phyloP scores from a whole-genome alignment of 768 basidiomycete species.

The Scleroderma citrinum region DNA sequence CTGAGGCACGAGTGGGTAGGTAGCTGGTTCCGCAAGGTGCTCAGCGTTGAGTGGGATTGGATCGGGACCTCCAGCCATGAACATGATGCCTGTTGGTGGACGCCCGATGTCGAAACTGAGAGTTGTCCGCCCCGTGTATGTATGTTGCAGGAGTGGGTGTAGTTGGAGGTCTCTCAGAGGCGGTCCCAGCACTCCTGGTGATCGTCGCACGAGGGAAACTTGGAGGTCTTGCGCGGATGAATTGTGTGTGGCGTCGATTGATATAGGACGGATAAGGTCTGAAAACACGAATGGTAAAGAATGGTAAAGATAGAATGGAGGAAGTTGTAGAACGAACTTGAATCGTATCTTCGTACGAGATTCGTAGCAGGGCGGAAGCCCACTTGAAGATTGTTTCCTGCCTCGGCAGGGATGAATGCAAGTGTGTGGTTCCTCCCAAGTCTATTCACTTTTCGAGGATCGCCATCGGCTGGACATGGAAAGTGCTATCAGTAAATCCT shows the following conservation, averaged over 20 bases:
- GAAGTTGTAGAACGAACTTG: background rate
- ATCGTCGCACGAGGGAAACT: constrained; percentile 35
- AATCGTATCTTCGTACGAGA: background rate
- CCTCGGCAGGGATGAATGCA: background rate
- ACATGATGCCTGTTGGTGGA: constrained; percentile 22
- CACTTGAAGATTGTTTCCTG: background rate
- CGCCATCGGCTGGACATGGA: background rate
- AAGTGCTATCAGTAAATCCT: background rate
- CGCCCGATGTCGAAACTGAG: constrained; percentile 45
- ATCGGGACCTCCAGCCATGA: constrained; percentile 19
- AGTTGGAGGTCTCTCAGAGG: constrained; percentile 48
- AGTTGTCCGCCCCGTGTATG: constrained; percentile 33
- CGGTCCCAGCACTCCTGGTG: constrained; percentile 23
- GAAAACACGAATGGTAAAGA: background rate
- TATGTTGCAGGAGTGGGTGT: constrained; percentile 52
- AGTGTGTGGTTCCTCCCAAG: constrained; percentile 7
- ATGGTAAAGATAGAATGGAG: background rate
- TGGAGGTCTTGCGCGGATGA: constrained; percentile 46
- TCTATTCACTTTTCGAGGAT: background rate
- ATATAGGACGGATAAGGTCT: constrained; percentile 14
- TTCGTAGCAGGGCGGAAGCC: background rate
- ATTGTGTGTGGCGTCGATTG: constrained; percentile 42
- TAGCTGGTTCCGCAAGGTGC: constrained; percentile 56
- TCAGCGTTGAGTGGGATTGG: constrained; percentile 28
- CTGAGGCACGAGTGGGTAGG: constrained; percentile 51